Evolutionary conservation across 1,139 yeast species (phyloP), one percentile per base, ranked within the genome.

Genomic region (Geotrichum histeridarum): DNA sequence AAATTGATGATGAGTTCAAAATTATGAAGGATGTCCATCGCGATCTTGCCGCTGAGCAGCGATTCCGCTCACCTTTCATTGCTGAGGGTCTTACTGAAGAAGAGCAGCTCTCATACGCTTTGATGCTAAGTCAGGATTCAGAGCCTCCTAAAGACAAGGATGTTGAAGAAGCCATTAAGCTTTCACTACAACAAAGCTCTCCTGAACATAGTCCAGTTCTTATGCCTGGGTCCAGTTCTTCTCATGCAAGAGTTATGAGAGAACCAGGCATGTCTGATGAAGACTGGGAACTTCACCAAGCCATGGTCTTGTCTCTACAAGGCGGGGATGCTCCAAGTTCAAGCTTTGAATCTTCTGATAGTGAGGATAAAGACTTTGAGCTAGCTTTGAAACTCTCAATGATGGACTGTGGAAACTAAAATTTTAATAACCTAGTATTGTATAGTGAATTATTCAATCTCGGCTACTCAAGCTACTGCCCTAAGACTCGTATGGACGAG

Each of bases 101-200:
- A 39, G 70, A 75, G 31, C 77, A 75, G 57, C 57, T 75, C 46
- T 67, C 70, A 52, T 73, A 74, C 58, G 80, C 80, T 0, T 51
- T 76, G 59, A 66, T 72, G 68, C 62, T 71, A 36, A 68, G 72
- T 48, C 63, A 62, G 36, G 67, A 63, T 14, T 14, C 32, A 9
- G 37, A 18, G 8, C 61, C 59, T 7, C 64, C 61, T 18, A 69
- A 66, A 1, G 52, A 53, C 38, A 42, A 37, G 15, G 59, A 51
- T 3, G 50, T 39, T 2, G 63, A 60, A 18, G 59, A 51, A 11
- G 68, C 66, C 8, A 56, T 64, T 15, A 60, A 58, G 41, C 47
- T 62, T 35, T 63, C 68, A 7, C 45, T 56, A 11, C 56, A 55
- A 32, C 56, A 54, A 22, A 37, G 39, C 15, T 14, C n/a, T 5